phyloP scores from a whole-genome alignment of 306 rosid species.

The Rosa multiflora region DNA sequence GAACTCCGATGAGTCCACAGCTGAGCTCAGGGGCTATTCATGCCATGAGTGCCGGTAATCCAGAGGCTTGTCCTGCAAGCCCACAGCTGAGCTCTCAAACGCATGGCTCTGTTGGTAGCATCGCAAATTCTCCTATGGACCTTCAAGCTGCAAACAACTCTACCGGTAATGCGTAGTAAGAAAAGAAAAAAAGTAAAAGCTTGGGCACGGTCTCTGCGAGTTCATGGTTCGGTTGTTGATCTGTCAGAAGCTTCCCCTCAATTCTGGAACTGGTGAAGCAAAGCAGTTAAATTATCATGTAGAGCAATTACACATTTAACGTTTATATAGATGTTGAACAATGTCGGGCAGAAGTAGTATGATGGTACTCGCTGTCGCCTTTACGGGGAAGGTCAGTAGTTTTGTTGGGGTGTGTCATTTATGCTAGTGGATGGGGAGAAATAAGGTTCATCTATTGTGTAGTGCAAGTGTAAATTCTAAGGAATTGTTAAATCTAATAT shows the following conservation, averaged over 20 bases:
- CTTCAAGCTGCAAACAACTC: slow-evolving; percentile 92
- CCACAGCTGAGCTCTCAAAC: slow-evolving; percentile 98
- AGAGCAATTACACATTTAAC: background rate
- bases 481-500: background rate
- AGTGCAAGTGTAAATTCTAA: background rate
- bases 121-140: slow-evolving; percentile 85
- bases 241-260: background rate
- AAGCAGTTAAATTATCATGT: background rate
- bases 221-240: background rate
- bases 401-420: background rate
- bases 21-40: slow-evolving; percentile 91
- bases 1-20: slow-evolving; percentile 97
- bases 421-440: background rate
- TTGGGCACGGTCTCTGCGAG: background rate
- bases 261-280: background rate
- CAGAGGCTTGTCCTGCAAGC: slow-evolving; percentile 91
- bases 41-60: slow-evolving; percentile 81
- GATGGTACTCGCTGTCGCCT: background rate
- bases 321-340: background rate
- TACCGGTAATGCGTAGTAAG: slow-evolving; percentile 51
- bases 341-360: background rate
- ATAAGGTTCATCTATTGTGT: background rate
- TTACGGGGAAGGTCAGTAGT: background rate
- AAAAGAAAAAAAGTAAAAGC: slow-evolving; percentile 12
- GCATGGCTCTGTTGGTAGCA: slow-evolving; percentile 71